Base-by-base conservation (phyloP, 148 eudicot genomes). In the Rhododendron kiyosumense region DNA sequence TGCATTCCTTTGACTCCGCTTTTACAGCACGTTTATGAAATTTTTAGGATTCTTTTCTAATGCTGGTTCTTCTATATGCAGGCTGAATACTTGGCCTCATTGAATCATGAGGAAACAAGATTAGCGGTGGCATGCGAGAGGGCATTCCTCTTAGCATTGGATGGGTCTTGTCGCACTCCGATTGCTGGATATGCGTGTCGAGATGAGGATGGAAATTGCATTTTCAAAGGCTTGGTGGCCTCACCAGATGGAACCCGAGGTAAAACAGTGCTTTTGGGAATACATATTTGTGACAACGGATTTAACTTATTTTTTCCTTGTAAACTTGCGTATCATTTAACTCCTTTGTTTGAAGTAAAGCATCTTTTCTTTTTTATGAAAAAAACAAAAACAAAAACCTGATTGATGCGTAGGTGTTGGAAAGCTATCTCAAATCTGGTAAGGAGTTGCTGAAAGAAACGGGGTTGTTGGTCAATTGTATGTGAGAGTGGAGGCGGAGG, bases 31-130 rank as follows among this genome's bases (percentile, higher is more conserved):
- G 67, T 81, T 28, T 57, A 41, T 6, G 45, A 41, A 41, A 45
- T 26, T 51, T 15, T 26, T 83, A 14, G n/a, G 46, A 18, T 75
- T 38, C 84, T 73, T 71, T n/a, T 59, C 36, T 85, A 82, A 28
- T 52, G 73, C 30, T 46, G 34, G 7, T 79, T 26, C 69, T 78
- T 43, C 8, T 78, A 67, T 78, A 67, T 86, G 59, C 88, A 96
- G 99, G 98, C 92, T 69, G 89, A 81, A 59, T 96, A 94, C 87
- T 67, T 95, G 30, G 91, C 97, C 79, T 91, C 94, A 9, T 89
- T 96, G 81, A 95, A 96, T 90, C 97, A 96, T n/a, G 99, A 96
- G 87, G 98, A 96, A 86, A 95, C 99, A 17, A 91, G 99, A 90
- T 90, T 96, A 41, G 45, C 99, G 22, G 94, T 96, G 81, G 92